Evolutionary conservation across 768 basidiomycete genomes (phyloP).

Genomic region (Russula sp.): DNA sequence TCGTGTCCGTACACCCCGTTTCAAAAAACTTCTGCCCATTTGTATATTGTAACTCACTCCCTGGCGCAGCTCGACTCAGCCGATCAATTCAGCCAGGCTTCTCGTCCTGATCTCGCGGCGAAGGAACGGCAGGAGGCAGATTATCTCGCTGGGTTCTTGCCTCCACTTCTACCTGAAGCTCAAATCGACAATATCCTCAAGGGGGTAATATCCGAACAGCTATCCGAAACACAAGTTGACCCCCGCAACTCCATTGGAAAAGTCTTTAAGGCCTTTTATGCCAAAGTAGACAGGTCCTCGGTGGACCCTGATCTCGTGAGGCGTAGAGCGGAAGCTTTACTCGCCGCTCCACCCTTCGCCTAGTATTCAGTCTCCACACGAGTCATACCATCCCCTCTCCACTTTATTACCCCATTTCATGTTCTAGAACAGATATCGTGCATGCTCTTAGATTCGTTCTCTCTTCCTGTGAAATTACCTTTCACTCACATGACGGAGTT

Average conservation of each 20-base stretch:
- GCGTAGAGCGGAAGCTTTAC: conserved; percentile 45
- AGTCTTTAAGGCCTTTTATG: conserved; percentile 64
- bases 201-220: conserved; percentile 40
- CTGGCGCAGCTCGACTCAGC: conserved; percentile 55
- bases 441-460: not conserved
- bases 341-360: conserved; percentile 29
- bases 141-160: conserved; percentile 54
- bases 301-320: conserved; percentile 61
- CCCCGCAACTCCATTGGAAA: conserved; percentile 43
- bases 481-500: conserved; percentile 2
- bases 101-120: conserved; percentile 62
- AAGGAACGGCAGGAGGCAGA: conserved; percentile 59
- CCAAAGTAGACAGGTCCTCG: conserved; percentile 53
- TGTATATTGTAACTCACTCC: not conserved
- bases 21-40: not conserved
- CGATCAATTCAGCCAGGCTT: conserved; percentile 51
- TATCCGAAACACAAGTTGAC: conserved; percentile 34
- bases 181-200: conserved; percentile 54
- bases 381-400: not conserved
- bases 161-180: conserved; percentile 53
- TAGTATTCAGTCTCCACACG: not conserved
- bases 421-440: conserved; percentile 2
- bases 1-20: conserved; percentile 49
- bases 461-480: not conserved
- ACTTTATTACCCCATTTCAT: not conserved